Conservation (phyloP, 306 rosid species). For the barrel medic (Medicago truncatula) region DNA sequence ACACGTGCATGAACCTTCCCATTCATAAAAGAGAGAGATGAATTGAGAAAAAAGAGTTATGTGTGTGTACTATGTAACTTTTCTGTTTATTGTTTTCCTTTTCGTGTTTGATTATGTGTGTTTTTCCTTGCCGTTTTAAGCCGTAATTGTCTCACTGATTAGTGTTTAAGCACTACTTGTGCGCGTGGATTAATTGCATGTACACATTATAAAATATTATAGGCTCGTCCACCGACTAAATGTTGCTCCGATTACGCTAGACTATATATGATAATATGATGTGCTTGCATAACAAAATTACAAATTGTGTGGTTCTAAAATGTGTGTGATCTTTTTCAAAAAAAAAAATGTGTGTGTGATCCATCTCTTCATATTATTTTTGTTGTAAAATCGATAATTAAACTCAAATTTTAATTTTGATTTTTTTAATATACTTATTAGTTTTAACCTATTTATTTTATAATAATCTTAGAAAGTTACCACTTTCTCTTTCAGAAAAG, state of each 20-base stretch:
- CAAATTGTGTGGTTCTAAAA: no score
- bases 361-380: no score
- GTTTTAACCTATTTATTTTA: no score
- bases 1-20: slow-evolving; percentile 51
- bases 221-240: not conserved
- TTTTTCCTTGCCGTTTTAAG: not conserved
- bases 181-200: not conserved
- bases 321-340: no score
- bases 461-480: no score
- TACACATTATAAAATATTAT: not conserved
- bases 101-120: not conserved
- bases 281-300: no score
- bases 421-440: no score
- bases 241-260: not conserved
- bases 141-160: not conserved
- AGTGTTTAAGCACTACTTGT: not conserved
- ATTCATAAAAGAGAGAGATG: slow-evolving; percentile 2
- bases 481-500: no score
- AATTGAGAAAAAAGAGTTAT: slow-evolving; percentile 29
- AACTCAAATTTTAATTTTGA: no score
- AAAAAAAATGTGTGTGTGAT: no score
- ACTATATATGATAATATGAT: no score
- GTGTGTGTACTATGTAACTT: not conserved
- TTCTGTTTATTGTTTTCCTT: not conserved
- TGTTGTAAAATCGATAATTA: no score